A percentile compares a stretch with the other conserved stretches of the same genome.
These are phyloP conservation scores for Polygonum aviculare DNA, from an alignment of 148 eudicot species.

Conservation along the genomic window DNA sequence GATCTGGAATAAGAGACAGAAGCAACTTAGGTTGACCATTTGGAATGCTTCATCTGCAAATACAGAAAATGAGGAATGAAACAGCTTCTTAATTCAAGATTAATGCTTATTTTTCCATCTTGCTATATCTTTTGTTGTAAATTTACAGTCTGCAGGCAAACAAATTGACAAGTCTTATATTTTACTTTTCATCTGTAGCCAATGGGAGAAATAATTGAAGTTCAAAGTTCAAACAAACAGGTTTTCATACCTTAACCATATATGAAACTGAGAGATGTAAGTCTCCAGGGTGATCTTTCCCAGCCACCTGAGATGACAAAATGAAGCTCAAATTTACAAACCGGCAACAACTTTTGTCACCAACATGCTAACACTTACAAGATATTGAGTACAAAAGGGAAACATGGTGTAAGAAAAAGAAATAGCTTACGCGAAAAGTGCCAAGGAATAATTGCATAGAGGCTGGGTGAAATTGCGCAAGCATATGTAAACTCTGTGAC, in stretches of 20 bases:
- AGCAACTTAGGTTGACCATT: conserved; percentile 98
- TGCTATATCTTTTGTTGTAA: too few species aligned
- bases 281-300: conserved; percentile 97
- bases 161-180: too few species aligned
- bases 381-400: too few species aligned
- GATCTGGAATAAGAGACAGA: conserved; percentile 70
- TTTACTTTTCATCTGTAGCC: not conserved
- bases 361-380: not conserved
- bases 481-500: conserved; percentile 79
- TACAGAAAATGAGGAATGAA: not conserved
- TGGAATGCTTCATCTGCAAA: conserved; percentile 61
- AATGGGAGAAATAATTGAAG: not conserved
- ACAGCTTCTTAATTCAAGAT: too few species aligned
- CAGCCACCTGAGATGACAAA: conserved; percentile 75
- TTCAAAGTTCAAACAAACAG: not conserved
- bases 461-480: conserved; percentile 83
- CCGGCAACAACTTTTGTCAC: not conserved
- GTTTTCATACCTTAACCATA: conserved; percentile 69
- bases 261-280: conserved; percentile 95
- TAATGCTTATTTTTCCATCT: too few species aligned
- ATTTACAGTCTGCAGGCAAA: too few species aligned
- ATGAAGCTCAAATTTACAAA: conserved; percentile 10
- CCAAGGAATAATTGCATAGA: conserved; percentile 58
- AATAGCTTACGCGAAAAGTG: conserved; percentile 73
- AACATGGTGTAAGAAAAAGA: too few species aligned